Percentiles rank a stretch among this genome's conserved stretches.
phyloP scores from a whole-genome alignment of 2,329 filamentous ascomycete genomes.

The Ilyonectria mors-panacis region DNA sequence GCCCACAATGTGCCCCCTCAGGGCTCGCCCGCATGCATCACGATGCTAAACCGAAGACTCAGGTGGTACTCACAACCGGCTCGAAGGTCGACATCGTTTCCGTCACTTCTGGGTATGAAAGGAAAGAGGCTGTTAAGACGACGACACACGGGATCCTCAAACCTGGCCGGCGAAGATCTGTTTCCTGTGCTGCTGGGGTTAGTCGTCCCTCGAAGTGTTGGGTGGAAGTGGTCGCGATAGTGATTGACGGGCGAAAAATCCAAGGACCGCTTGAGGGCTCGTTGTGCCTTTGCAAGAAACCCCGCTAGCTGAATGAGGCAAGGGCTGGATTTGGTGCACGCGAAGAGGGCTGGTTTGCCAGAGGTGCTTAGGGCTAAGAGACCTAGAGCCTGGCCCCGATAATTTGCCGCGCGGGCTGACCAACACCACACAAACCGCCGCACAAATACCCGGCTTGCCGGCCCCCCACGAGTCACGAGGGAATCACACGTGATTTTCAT shows the following conservation, averaged over 20 bases:
- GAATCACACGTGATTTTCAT: slow-evolving; percentile 33
- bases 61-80: slow-evolving; percentile 74
- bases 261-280: slow-evolving; percentile 56
- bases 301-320: slow-evolving; percentile 54
- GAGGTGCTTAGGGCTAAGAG: slow-evolving; percentile 58
- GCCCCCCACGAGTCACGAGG: slow-evolving; percentile 9
- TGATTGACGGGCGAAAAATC: slow-evolving; percentile 58
- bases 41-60: slow-evolving; percentile 30
- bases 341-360: slow-evolving; percentile 53
- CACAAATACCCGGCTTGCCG: background rate
- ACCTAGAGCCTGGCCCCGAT: slow-evolving; percentile 54
- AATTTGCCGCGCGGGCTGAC: slow-evolving; percentile 47
- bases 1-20: slow-evolving; percentile 33
- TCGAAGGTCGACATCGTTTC: slow-evolving; percentile 78
- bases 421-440: slow-evolving; percentile 18
- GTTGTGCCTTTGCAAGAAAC: slow-evolving; percentile 57
- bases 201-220: slow-evolving; percentile 58
- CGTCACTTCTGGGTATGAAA: slow-evolving; percentile 55
- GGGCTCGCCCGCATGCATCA: slow-evolving; percentile 42
- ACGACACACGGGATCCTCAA: slow-evolving; percentile 56
- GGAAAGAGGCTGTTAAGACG: slow-evolving; percentile 54
- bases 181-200: slow-evolving; percentile 59
- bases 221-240: slow-evolving; percentile 58
- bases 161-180: slow-evolving; percentile 57
- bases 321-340: slow-evolving; percentile 51